phyloP scores from a whole-genome alignment of 768 basidiomycete species.

The Stropharia rugosoannulata region DNA sequence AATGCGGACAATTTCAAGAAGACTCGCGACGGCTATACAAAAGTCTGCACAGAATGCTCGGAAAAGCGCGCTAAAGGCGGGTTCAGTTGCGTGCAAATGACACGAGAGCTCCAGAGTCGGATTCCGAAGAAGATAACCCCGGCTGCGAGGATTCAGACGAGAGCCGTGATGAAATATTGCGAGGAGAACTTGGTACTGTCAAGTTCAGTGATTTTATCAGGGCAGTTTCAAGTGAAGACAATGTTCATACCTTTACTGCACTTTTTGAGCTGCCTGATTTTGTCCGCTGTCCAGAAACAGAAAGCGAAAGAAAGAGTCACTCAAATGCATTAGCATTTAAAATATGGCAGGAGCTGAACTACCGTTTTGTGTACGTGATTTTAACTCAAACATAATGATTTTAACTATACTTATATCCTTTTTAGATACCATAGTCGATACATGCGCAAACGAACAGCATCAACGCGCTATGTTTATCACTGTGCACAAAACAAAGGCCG shows the following conservation, averaged over 20 bases:
- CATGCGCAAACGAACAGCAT: neutral
- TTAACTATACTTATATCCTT: neutral
- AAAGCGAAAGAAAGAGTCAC: neutral
- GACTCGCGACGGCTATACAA: neutral
- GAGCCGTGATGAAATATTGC: no score
- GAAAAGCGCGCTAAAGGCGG: neutral
- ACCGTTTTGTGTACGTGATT: neutral
- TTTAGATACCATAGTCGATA: constrained; percentile 11
- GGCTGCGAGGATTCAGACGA: neutral
- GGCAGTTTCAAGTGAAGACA: no score
- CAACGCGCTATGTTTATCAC: constrained; percentile 11
- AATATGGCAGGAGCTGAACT: neutral
- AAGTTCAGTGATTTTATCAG: no score
- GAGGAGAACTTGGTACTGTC: no score
- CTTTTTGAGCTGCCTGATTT: neutral
- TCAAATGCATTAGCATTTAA: neutral
- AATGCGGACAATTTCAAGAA: no score
- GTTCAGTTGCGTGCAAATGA: neutral
- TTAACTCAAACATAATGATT: neutral
- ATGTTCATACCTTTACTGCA: neutral
- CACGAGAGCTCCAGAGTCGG: neutral
- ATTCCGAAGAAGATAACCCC: neutral
- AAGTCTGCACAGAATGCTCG: neutral
- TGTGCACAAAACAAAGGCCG: constrained; percentile 12
- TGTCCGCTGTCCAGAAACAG: neutral